phyloP scores from a whole-genome alignment of 2,329 filamentous ascomycete species.

The Fusarium neocosmosporiellum region DNA sequence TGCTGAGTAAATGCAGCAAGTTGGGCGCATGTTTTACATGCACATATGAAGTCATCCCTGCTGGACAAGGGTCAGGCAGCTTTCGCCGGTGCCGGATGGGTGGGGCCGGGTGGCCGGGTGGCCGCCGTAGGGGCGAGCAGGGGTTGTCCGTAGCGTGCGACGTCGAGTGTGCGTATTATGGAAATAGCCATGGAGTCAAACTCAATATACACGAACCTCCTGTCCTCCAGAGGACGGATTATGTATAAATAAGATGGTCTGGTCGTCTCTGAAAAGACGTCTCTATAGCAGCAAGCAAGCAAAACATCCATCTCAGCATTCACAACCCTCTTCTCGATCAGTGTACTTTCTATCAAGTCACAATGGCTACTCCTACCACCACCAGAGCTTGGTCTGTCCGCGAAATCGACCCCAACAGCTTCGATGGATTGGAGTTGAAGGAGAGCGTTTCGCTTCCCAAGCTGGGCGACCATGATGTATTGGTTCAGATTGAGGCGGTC shows the following conservation, averaged over 20 bases:
- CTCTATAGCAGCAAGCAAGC: background rate
- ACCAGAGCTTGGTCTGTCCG: background rate
- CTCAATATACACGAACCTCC: background rate
- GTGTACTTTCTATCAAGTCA: background rate
- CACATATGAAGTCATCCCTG: background rate
- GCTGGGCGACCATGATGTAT: background rate
- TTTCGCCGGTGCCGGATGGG: background rate
- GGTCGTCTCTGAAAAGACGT: background rate
- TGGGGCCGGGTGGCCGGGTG: background rate
- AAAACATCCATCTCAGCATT: background rate
- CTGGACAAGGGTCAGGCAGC: background rate
- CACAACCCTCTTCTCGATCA: background rate
- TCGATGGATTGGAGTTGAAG: background rate
- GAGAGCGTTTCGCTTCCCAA: background rate
- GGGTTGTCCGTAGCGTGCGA: background rate
- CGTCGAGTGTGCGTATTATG: background rate
- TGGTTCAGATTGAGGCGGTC: background rate
- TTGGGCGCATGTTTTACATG: background rate
- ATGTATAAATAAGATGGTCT: background rate
- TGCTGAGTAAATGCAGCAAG: background rate
- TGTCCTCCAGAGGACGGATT: background rate
- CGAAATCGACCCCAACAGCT: background rate
- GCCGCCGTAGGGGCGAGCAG: no score
- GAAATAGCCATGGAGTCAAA: background rate
- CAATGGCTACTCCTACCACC: background rate